Evolutionary conservation across 208 protist species (phyloP).

Genomic region (Naegleria fowleri): DNA sequence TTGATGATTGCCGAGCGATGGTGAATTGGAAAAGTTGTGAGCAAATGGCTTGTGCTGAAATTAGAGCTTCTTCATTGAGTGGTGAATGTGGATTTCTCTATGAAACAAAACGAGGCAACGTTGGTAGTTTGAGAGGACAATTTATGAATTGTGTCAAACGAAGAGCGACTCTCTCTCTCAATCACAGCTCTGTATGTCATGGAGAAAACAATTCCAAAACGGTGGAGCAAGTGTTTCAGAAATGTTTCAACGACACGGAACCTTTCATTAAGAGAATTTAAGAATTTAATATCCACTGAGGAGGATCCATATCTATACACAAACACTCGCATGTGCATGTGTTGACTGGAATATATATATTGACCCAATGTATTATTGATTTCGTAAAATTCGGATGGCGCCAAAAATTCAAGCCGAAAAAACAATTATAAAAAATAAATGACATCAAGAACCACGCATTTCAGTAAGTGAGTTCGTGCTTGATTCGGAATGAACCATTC

Average conservation of each 20-base stretch:
- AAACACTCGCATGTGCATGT: too few species aligned
- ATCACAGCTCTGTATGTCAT: slow-evolving; percentile 68
- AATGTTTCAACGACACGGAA: slow-evolving; percentile 35
- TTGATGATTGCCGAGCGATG: slow-evolving; percentile 75
- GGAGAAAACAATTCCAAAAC: slow-evolving; percentile 37
- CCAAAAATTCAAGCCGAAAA: neutral
- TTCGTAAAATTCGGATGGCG: neutral
- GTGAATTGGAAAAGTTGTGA: slow-evolving; percentile 73
- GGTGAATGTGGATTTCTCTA: slow-evolving; percentile 74
- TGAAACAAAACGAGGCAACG: slow-evolving; percentile 62
- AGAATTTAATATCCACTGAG: too few species aligned
- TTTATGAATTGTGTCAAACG: slow-evolving; percentile 73
- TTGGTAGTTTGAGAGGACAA: slow-evolving; percentile 53
- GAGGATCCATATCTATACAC: too few species aligned
- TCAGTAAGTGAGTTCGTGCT: neutral
- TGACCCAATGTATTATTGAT: too few species aligned
- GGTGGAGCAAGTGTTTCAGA: slow-evolving; percentile 37
- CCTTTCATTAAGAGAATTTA: slow-evolving; percentile 30
- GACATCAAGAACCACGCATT: neutral
- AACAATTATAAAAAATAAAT: too few species aligned
- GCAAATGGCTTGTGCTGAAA: slow-evolving; percentile 88
- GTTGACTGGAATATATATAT: too few species aligned
- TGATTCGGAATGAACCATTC: too few species aligned
- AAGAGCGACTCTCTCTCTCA: slow-evolving; percentile 71
- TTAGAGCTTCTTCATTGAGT: slow-evolving; percentile 80